Conservation (phyloP, 331 rosid genomes). For the Spiraea crenata region DNA sequence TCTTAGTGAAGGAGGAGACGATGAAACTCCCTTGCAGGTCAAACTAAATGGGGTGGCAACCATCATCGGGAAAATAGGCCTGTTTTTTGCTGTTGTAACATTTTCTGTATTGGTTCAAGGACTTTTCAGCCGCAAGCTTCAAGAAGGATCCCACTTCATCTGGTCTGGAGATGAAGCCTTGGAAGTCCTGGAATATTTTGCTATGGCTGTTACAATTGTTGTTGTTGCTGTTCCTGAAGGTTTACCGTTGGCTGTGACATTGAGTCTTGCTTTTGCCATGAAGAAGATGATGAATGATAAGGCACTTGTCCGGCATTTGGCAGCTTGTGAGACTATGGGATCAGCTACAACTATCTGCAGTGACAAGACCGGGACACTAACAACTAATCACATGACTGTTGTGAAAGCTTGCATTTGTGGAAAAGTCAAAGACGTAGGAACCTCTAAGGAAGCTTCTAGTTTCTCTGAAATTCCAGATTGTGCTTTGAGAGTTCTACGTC, state of each 20-base stretch:
- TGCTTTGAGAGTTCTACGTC: conserved; percentile 57
- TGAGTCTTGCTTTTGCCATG: conserved; percentile 99
- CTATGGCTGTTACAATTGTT: conserved; percentile 90
- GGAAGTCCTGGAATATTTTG: conserved; percentile 85
- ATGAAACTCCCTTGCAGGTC: conserved; percentile 99
- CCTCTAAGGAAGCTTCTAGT: conserved; percentile 41
- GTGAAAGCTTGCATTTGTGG: conserved; percentile 82
- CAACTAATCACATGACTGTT: conserved; percentile 95
- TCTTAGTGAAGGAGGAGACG: conserved; percentile 97
- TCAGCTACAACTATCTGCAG: conserved; percentile 92
- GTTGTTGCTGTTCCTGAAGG: conserved; percentile 99
- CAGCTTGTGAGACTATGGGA: conserved; percentile 99
- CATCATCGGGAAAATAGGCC: conserved; percentile 92
- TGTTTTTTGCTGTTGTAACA: conserved; percentile 84
- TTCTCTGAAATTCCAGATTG: conserved; percentile 62
- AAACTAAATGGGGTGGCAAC: conserved; percentile 99
- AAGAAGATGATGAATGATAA: conserved; percentile 98
- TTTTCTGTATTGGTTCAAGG: conserved; percentile 95
- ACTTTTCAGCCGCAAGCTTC: conserved; percentile 69
- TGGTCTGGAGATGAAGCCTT: conserved; percentile 86
- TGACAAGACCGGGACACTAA: conserved; percentile 96
- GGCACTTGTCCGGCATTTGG: conserved; percentile 94
- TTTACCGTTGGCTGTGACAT: conserved; percentile 93
- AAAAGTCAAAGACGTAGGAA: conserved; percentile 55
- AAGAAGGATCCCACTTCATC: conserved; percentile 69